phyloP scores from a whole-genome alignment of 1,139 yeast genomes.

The Debaryomyces fabryi region DNA sequence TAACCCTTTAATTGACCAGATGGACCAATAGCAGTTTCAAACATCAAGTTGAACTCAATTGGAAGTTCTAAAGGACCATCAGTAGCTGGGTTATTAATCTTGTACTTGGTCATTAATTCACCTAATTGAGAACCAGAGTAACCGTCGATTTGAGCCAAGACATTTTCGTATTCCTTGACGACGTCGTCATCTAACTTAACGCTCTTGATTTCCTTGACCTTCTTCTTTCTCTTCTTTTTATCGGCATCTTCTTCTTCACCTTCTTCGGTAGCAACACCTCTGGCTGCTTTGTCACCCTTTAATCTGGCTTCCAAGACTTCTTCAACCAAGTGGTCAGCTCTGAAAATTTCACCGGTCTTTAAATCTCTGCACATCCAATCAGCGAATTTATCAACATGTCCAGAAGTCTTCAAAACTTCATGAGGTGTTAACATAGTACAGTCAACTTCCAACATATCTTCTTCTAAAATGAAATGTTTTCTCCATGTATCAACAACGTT shows the following conservation, averaged over 20 bases:
- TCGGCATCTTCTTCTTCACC: slow-evolving; percentile 66
- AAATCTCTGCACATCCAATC: slow-evolving; percentile 99
- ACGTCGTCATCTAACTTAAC: slow-evolving; percentile 80
- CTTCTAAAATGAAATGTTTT: slow-evolving; percentile 95
- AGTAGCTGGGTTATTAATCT: slow-evolving; percentile 89
- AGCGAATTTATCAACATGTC: slow-evolving; percentile 98
- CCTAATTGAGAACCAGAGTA: slow-evolving; percentile 92
- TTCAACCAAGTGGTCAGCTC: slow-evolving; percentile 98
- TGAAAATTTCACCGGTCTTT: slow-evolving; percentile 95
- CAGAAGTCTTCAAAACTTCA: slow-evolving; percentile 96
- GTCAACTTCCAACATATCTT: slow-evolving; percentile 98
- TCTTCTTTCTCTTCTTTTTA: slow-evolving; percentile 88
- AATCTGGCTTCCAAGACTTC: slow-evolving; percentile 94
- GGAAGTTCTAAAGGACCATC: slow-evolving; percentile 88
- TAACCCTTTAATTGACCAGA: slow-evolving; percentile 95
- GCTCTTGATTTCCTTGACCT: slow-evolving; percentile 93
- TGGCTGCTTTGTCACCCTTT: slow-evolving; percentile 94
- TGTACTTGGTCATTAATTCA: slow-evolving; percentile 75
- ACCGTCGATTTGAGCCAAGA: slow-evolving; percentile 94
- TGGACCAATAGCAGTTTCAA: slow-evolving; percentile 98
- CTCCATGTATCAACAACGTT: slow-evolving; percentile 95
- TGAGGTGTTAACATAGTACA: slow-evolving; percentile 97
- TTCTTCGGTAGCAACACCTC: slow-evolving; percentile 65
- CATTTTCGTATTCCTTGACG: slow-evolving; percentile 77
- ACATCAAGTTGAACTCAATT: slow-evolving; percentile 95